These are phyloP conservation scores for Davidsoniella australis DNA, from an alignment of 2,329 filamentous ascomycete species.

Conservation along the genomic window DNA sequence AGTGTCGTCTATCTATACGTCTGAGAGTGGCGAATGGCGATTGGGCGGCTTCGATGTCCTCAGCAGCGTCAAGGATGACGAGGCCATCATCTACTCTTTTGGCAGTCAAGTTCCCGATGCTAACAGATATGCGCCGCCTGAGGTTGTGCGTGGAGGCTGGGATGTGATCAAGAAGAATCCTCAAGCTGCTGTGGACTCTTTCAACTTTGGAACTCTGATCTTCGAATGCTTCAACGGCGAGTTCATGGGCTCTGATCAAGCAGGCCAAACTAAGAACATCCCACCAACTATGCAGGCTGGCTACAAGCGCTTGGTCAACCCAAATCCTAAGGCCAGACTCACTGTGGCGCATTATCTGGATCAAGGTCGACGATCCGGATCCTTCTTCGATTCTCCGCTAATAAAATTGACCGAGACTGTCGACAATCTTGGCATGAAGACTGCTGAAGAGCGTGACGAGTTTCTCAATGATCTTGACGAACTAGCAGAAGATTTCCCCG, in stretches of 20 bases:
- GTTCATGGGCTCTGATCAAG: constrained; percentile 60
- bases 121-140: constrained; percentile 68
- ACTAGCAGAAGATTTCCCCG: constrained; percentile 83
- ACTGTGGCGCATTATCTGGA: constrained; percentile 78
- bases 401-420: constrained; percentile 88
- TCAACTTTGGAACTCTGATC: constrained; percentile 67
- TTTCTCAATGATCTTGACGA: constrained; percentile 72
- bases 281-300: constrained; percentile 77
- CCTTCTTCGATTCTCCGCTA: constrained; percentile 83
- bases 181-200: constrained; percentile 68
- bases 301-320: constrained; percentile 77
- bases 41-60: constrained; percentile 83
- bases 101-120: constrained; percentile 78
- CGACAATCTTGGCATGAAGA: constrained; percentile 81
- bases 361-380: constrained; percentile 62
- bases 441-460: constrained; percentile 63
- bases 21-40: constrained; percentile 96
- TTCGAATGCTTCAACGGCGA: constrained; percentile 85
- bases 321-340: constrained; percentile 75
- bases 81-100: constrained; percentile 84
- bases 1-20: constrained; percentile 76
- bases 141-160: constrained; percentile 79
- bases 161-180: constrained; percentile 73
- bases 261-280: constrained; percentile 70
- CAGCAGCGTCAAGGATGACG: constrained; percentile 90